These are phyloP conservation scores for Bothriochloa decipiens DNA, from an alignment of 176 grass and related monocot species.

Conservation along the genomic window DNA sequence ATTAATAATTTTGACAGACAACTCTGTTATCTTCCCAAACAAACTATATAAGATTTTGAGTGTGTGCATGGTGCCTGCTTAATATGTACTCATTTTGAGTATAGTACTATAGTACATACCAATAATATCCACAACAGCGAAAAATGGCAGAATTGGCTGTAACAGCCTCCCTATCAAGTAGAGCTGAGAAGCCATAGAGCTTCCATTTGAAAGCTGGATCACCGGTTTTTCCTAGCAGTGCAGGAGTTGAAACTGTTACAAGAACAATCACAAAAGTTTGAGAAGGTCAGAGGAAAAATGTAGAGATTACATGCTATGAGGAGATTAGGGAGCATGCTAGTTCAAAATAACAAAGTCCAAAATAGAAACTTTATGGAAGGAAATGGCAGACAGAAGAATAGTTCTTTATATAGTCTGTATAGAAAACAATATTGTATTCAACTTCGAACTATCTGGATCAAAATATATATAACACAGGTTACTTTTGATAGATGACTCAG, in stretches of 20 bases:
- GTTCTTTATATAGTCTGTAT: background rate
- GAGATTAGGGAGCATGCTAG: background rate
- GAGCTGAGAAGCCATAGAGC: constrained; percentile 30
- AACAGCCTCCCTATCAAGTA: constrained; percentile 13
- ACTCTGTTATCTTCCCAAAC: background rate
- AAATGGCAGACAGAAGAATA: background rate
- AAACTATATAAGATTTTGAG: background rate
- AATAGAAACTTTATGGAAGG: background rate
- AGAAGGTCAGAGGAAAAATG: background rate
- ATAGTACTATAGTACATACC: background rate
- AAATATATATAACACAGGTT: background rate
- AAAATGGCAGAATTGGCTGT: background rate
- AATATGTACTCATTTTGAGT: background rate
- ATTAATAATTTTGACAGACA: background rate
- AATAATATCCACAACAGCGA: constrained; percentile 14
- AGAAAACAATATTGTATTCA: background rate
- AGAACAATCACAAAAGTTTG: background rate
- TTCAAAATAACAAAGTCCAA: background rate
- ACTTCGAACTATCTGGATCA: background rate
- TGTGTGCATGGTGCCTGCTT: background rate
- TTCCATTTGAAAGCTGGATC: constrained; percentile 39
- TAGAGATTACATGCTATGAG: background rate
- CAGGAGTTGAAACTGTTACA: constrained; percentile 18
- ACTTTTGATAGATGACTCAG: background rate
- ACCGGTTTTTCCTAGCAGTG: constrained; percentile 5